These are phyloP conservation scores for Aureoboletus auriporus DNA, from an alignment of 768 basidiomycete genomes.

Conservation along the genomic window DNA sequence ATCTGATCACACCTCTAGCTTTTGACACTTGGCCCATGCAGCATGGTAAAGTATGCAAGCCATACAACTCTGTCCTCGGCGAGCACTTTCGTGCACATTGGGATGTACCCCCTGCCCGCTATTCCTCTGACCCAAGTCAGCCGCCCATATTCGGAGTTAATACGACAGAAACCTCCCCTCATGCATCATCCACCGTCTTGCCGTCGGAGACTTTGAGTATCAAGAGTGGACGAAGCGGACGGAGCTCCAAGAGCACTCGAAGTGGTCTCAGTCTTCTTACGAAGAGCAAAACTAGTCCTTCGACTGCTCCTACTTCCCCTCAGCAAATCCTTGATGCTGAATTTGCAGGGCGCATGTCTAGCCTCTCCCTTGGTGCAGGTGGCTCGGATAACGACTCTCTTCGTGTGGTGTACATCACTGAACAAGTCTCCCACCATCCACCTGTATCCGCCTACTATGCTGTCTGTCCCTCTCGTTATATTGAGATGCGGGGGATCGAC, in stretches of 20 bases:
- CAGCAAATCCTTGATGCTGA: slow-evolving; percentile 37
- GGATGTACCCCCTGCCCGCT: slow-evolving; percentile 66
- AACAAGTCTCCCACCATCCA: slow-evolving; percentile 96
- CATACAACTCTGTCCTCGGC: slow-evolving; percentile 83
- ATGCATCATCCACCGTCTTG: slow-evolving; percentile 17
- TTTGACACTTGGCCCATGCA: slow-evolving; percentile 26
- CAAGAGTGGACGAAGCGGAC: slow-evolving; percentile 43
- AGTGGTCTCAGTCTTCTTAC: slow-evolving; percentile 56
- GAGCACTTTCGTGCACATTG: slow-evolving; percentile 89
- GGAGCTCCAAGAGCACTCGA: slow-evolving; percentile 56
- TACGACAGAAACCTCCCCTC: slow-evolving; percentile 27
- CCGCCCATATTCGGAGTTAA: slow-evolving; percentile 45
- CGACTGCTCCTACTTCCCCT: slow-evolving; percentile 43
- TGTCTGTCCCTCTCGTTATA: slow-evolving; percentile 63
- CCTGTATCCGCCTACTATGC: slow-evolving; percentile 88
- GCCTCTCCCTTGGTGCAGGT: slow-evolving; percentile 48
- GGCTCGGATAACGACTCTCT: slow-evolving; percentile 34
- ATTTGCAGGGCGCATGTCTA: slow-evolving; percentile 54
- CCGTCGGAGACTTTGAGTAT: slow-evolving; percentile 50
- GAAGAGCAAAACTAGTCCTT: slow-evolving; percentile 37
- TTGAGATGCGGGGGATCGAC: slow-evolving; percentile 80
- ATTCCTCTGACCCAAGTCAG: slow-evolving; percentile 44
- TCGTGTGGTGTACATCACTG: slow-evolving; percentile 80
- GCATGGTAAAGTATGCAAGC: slow-evolving; percentile 93
- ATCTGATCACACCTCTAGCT: not conserved